phyloP scores from a whole-genome alignment of 768 basidiomycete species.

The Suillus sp. region DNA sequence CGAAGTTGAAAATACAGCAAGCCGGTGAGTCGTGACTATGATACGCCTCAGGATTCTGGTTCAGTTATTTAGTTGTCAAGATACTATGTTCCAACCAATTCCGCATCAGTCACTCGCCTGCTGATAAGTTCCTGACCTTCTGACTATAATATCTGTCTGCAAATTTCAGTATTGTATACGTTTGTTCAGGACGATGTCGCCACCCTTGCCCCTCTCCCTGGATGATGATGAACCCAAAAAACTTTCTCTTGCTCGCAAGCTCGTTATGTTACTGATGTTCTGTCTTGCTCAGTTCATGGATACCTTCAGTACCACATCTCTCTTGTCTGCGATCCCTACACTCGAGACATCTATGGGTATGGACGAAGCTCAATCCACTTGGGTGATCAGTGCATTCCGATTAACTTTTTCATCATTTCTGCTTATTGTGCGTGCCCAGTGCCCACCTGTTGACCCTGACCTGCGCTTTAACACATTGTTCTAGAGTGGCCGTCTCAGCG shows the following conservation, averaged over 20 bases:
- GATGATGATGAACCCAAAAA: constrained; percentile 7
- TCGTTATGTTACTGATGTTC: constrained; percentile 36
- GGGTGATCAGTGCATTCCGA: constrained; percentile 47
- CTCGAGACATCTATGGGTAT: constrained; percentile 28
- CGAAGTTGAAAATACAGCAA: too few species aligned
- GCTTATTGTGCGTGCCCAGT: constrained; percentile 18
- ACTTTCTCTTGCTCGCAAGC: constrained; percentile 31
- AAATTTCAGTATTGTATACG: background rate
- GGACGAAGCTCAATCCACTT: constrained; percentile 31
- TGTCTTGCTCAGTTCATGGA: constrained; percentile 47
- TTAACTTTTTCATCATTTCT: constrained; percentile 45
- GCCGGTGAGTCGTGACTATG: too few species aligned
- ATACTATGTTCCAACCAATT: too few species aligned
- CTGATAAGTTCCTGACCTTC: background rate
- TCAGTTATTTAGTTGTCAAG: too few species aligned
- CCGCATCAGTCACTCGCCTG: background rate
- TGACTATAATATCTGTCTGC: background rate
- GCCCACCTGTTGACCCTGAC: background rate
- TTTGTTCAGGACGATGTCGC: constrained; percentile 12
- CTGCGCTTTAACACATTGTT: background rate
- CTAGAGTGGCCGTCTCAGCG: constrained; percentile 42
- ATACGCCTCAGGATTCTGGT: too few species aligned
- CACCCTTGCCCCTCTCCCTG: background rate
- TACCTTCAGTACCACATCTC: constrained; percentile 41
- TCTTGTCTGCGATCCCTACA: constrained; percentile 41